Base-by-base conservation (phyloP, 345 rosid genomes). In the Citrus hindsii region DNA sequence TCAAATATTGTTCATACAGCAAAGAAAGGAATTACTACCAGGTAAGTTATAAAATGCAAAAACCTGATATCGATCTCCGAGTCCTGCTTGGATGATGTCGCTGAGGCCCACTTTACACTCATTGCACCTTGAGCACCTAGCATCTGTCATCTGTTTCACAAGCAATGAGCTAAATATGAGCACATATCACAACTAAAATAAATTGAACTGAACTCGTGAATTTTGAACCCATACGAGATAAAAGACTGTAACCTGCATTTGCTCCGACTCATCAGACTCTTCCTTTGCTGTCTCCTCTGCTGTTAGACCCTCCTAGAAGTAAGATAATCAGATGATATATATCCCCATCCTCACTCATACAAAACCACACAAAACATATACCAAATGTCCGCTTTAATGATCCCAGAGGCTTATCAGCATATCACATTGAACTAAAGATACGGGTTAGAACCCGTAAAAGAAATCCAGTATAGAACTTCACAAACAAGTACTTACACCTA, bases 41-140 rank as follows among this genome's bases (percentile, higher is more conserved):
- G 65, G 8, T 18, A 51, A 72, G 35, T 72, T 7, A n/a, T 5
- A 68, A 58, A 67, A 69, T 38, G 67, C 68, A 68, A 40, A 24
- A 71, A 94, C 98, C 98, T 94, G 94, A 80, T 97, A 97, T 72
- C 98, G 92, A 83, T 89, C 97, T 61, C 95, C 94, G 76, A 88
- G 96, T 71, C 99, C 98, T 67, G 98, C 98, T 85, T 94, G 98
- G 84, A 97, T 97, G 73, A 97, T 93, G 83, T 97, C 98, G 91
- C 92, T 85, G 75, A 93, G 77, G 24, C 97, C 96, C 2, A 94
- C 99, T 81, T 90, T 88, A 22, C 76, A 67, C 82, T 90, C 89
- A 25, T 76, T 85, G 90, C 99, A 97, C 80, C 98, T 90, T 51
- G 90, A 81, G 82, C 99, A 97, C 33, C 84, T 86, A 82, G 40